Percentiles rank a stretch among this genome's conserved stretches.
Evolutionary conservation across 345 rosid species (phyloP).

Genomic region (Zanthoxylum bungeanum): DNA sequence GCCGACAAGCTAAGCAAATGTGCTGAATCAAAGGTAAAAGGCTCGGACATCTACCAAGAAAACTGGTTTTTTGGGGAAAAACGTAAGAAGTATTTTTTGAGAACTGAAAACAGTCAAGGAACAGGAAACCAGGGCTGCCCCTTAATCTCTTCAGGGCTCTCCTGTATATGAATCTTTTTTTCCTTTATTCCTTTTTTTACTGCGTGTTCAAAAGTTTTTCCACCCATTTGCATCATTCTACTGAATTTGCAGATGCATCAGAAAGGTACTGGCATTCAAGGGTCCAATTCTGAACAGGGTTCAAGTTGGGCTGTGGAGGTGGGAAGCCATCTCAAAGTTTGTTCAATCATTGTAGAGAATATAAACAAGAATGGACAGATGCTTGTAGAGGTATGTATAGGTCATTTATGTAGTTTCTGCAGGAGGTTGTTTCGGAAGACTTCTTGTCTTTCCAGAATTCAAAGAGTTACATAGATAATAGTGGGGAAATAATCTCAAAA

Average conservation of each 20-base stretch:
- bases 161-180: not conserved
- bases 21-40: slow-evolving; percentile 59
- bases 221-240: not conserved
- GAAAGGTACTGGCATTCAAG: slow-evolving; percentile 38
- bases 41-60: not conserved
- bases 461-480: not conserved
- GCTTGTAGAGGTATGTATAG: slow-evolving; percentile 70
- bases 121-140: not conserved
- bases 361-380: slow-evolving; percentile 77
- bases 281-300: slow-evolving; percentile 49
- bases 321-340: slow-evolving; percentile 86
- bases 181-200: not conserved
- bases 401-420: not conserved
- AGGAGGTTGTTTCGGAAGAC: slow-evolving; percentile 6
- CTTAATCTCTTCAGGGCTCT: not conserved
- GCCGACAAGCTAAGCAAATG: slow-evolving; percentile 32
- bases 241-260: slow-evolving; percentile 59
- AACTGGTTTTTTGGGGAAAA: not conserved
- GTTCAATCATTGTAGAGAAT: slow-evolving; percentile 90
- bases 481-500: not conserved
- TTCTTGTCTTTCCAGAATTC: not conserved
- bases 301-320: slow-evolving; percentile 87
- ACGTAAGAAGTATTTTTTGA: too few species aligned
- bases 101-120: not conserved
- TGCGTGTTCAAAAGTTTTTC: not conserved